Evolutionary conservation across 306 rosid genomes (phyloP).

Genomic region (Senna siamea): DNA sequence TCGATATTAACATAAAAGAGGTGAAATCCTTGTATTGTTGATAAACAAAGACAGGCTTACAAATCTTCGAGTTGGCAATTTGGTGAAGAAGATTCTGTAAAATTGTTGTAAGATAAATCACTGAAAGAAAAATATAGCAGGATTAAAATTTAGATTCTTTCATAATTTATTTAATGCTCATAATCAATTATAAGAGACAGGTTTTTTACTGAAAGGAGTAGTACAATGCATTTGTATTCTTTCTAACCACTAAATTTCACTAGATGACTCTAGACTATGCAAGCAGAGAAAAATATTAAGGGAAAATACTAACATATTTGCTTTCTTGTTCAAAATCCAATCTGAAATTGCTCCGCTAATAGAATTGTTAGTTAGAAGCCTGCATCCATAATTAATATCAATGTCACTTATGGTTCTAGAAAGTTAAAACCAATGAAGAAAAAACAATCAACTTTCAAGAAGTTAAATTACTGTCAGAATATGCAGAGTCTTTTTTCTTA

Average conservation of each 20-base stretch:
- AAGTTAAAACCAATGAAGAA: neutral
- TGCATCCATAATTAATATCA: constrained; percentile 41
- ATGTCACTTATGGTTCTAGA: neutral
- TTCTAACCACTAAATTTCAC: too few relatives aligned
- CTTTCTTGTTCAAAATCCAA: constrained; percentile 45
- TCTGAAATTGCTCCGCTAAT: constrained; percentile 63
- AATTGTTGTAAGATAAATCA: constrained; percentile 86
- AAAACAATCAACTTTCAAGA: constrained; percentile 5
- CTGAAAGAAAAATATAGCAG: constrained; percentile 50
- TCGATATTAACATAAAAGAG: neutral
- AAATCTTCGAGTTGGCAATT: constrained; percentile 43
- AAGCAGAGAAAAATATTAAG: neutral
- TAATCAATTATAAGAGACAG: neutral
- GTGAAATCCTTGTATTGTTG: neutral
- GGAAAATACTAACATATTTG: constrained; percentile 50
- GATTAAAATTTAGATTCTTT: constrained; percentile 29
- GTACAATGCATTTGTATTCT: neutral
- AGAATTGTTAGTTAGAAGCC: constrained; percentile 77
- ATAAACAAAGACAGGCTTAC: constrained; percentile 54
- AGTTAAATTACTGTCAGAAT: constrained; percentile 1
- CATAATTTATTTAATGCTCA: constrained; percentile 4
- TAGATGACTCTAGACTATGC: too few relatives aligned
- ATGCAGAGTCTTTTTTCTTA: neutral
- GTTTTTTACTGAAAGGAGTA: neutral
- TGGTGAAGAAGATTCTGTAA: constrained; percentile 41